These are phyloP conservation scores for Ilyonectria destructans DNA, from an alignment of 2,329 filamentous ascomycete species.

Conservation along the genomic window DNA sequence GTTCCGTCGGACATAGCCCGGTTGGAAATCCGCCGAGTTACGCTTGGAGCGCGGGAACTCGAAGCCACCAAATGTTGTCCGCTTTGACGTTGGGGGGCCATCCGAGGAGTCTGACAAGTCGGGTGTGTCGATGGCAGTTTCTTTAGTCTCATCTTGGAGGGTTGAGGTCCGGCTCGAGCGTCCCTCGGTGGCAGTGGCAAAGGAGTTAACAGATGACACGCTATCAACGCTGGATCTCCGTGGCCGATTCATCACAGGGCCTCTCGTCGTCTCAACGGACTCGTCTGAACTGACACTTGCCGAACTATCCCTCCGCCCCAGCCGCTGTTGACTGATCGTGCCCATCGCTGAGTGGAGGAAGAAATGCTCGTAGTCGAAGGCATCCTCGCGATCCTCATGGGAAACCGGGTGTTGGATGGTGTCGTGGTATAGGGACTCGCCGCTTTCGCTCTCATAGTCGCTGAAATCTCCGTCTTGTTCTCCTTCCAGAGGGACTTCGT, in stretches of 20 bases:
- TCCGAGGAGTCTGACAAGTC: constrained; percentile 41
- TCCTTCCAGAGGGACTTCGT: constrained; percentile 56
- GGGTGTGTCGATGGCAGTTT: constrained; percentile 43
- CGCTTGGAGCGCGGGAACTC: constrained; percentile 43
- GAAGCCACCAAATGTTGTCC: constrained; percentile 48
- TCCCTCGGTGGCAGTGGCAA: constrained; percentile 71
- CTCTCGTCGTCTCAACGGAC: constrained; percentile 75
- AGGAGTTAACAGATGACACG: constrained; percentile 68
- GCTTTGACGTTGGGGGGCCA: constrained; percentile 42
- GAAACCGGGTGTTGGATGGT: constrained; percentile 74
- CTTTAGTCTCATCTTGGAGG: constrained; percentile 35
- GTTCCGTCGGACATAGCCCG: constrained; percentile 46
- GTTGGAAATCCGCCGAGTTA: constrained; percentile 47
- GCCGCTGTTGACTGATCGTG: constrained; percentile 70
- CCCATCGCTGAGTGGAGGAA: constrained; percentile 95
- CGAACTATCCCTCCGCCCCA: constrained; percentile 56
- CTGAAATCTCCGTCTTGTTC: constrained; percentile 55
- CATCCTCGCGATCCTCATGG: constrained; percentile 94
- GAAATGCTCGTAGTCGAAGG: constrained; percentile 97
- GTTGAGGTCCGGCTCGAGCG: constrained; percentile 58
- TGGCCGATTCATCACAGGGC: constrained; percentile 52
- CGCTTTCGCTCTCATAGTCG: constrained; percentile 73
- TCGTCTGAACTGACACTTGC: constrained; percentile 73
- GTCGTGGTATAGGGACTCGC: constrained; percentile 77
- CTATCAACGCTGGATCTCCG: constrained; percentile 66